Evolutionary conservation across 2,329 filamentous ascomycete species (phyloP).

Genomic region (Alternaria incomplexa): DNA sequence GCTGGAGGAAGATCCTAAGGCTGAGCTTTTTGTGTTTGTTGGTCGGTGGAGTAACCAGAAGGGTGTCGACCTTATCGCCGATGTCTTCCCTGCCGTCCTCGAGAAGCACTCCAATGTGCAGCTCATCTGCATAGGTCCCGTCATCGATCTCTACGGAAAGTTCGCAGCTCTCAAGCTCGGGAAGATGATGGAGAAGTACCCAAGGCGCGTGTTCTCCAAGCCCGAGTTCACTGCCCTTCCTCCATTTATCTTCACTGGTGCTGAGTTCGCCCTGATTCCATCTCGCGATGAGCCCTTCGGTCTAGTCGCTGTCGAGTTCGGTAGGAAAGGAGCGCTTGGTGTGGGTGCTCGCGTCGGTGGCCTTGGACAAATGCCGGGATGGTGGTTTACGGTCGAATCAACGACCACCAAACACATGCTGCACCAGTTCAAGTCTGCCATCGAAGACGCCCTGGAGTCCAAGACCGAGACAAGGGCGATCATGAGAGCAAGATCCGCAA

Average conservation of each 20-base stretch:
- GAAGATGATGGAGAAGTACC: background rate
- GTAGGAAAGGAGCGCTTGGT: conserved; percentile 70
- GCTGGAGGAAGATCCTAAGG: background rate
- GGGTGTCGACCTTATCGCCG: background rate
- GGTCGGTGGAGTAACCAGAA: background rate
- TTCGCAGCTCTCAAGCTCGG: background rate
- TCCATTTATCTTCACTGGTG: background rate
- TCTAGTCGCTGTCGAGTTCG: conserved; percentile 72
- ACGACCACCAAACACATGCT: conserved; percentile 67
- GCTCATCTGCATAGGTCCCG: background rate
- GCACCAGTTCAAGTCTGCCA: conserved; percentile 69
- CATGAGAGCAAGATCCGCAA: conserved; percentile 70
- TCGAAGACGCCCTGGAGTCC: conserved; percentile 65
- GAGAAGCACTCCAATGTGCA: background rate
- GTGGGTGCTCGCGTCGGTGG: conserved; percentile 71
- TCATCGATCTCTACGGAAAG: background rate
- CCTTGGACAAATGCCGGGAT: conserved; percentile 72
- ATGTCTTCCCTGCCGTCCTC: background rate
- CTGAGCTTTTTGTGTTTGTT: background rate
- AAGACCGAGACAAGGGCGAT: conserved; percentile 62
- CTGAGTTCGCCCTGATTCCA: conserved; percentile 62
- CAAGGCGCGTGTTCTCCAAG: background rate
- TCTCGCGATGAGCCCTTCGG: conserved; percentile 74
- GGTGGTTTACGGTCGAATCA: conserved; percentile 74
- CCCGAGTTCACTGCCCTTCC: background rate